Evolutionary conservation across 148 eudicot genomes (phyloP).

Genomic region (Selenicereus undatus): DNA sequence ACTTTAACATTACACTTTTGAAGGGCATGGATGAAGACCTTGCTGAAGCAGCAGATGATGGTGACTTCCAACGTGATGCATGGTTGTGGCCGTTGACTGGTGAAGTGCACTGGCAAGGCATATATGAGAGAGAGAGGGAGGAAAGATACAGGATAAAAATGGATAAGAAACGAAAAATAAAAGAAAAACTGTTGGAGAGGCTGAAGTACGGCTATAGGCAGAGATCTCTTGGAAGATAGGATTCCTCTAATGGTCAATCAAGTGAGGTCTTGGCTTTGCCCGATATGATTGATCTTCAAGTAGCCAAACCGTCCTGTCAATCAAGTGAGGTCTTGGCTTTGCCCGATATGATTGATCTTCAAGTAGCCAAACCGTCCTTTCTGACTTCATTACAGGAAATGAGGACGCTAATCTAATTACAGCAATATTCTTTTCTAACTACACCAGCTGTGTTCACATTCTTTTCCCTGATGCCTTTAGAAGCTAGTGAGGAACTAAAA

Average conservation of each 20-base stretch:
- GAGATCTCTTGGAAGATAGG: conserved; percentile 67
- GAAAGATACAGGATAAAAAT: conserved; percentile 78
- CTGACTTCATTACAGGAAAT: background rate
- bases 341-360: background rate
- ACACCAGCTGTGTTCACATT: conserved; percentile 17
- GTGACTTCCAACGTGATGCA: conserved; percentile 47
- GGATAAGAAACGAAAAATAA: conserved; percentile 91
- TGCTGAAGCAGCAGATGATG: conserved; percentile 92
- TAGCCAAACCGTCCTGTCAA: background rate
- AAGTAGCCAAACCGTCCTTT: background rate
- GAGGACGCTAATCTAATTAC: conserved; percentile 7
- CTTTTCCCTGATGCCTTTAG: conserved; percentile 9
- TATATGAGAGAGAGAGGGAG: conserved; percentile 92
- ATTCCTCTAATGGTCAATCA: background rate
- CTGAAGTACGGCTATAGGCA: conserved; percentile 75
- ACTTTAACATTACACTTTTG: conserved; percentile 62
- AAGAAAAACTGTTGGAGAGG: conserved; percentile 74
- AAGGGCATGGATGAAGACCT: conserved; percentile 97
- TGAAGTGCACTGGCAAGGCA: conserved; percentile 92
- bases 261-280: background rate
- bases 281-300: background rate
- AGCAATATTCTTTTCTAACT: conserved; percentile 12
- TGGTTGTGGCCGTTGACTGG: conserved; percentile 99
- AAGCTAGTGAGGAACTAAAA: background rate
- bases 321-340: background rate